Evolutionary conservation across 768 basidiomycete genomes (phyloP).

Genomic region (Polyporus arcularius): DNA sequence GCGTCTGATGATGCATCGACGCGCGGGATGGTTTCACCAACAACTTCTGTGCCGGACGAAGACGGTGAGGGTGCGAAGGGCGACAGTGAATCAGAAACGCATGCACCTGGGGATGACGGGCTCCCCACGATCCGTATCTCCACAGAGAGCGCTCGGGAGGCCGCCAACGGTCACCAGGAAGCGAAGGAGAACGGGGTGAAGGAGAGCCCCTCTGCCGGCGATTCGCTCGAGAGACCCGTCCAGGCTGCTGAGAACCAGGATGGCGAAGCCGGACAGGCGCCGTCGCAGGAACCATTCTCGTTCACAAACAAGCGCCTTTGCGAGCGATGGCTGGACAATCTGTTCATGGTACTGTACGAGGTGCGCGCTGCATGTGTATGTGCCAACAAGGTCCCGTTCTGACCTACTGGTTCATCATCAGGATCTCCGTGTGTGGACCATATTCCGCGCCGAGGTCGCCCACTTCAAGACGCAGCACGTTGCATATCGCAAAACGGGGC

Average conservation of each 20-base stretch:
- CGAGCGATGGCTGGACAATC: slow-evolving; percentile 95
- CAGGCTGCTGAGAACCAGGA: slow-evolving; percentile 40
- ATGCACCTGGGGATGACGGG: slow-evolving; percentile 26
- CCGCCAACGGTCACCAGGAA: slow-evolving; percentile 28
- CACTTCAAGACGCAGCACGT: slow-evolving; percentile 99
- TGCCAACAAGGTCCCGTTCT: not conserved
- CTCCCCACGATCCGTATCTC: slow-evolving; percentile 64
- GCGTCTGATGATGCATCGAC: slow-evolving; percentile 67
- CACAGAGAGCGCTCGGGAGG: slow-evolving; percentile 45
- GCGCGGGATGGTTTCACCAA: slow-evolving; percentile 53
- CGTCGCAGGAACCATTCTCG: slow-evolving; percentile 67
- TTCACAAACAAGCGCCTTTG: slow-evolving; percentile 97
- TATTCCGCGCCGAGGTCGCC: slow-evolving; percentile 96
- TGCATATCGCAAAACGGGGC: slow-evolving; percentile 93
- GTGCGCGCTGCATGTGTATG: slow-evolving; percentile 41
- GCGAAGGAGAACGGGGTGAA: slow-evolving; percentile 38
- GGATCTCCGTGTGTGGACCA: slow-evolving; percentile 98
- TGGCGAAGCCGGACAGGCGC: slow-evolving; percentile 18
- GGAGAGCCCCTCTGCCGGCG: slow-evolving; percentile 25
- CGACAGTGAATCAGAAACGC: slow-evolving; percentile 28
- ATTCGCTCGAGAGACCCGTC: slow-evolving; percentile 43
- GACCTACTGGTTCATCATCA: slow-evolving; percentile 30
- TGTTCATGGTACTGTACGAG: slow-evolving; percentile 99
- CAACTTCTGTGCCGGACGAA: slow-evolving; percentile 27
- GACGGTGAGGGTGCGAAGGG: slow-evolving; percentile 17